Percentiles rank a stretch among this genome's conserved stretches.
These are phyloP conservation scores for Paramecium primaurelia DNA, from an alignment of 73 alveolate species.

Conservation along the genomic window DNA sequence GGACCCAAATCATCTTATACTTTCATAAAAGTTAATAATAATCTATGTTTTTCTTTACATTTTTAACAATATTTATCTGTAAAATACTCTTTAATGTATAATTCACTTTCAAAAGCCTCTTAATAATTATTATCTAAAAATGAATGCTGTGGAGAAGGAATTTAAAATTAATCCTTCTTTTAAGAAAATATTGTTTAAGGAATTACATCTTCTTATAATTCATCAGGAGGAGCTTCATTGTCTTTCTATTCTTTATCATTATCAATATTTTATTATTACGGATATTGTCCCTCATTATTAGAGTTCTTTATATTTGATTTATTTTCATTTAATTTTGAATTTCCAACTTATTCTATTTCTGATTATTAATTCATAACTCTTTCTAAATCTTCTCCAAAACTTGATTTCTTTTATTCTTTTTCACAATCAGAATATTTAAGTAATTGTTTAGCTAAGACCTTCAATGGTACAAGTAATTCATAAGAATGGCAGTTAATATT, in stretches of 20 bases:
- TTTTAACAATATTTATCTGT: neutral
- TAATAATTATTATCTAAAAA: neutral
- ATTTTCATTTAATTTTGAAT: neutral
- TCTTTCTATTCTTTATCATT: neutral
- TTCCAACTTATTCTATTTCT: neutral
- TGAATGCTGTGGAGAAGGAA: neutral
- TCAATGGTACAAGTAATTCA: neutral
- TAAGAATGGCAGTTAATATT: conserved; percentile 8
- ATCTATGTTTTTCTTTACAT: conserved; percentile 23
- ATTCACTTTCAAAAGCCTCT: neutral
- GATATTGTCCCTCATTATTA: neutral
- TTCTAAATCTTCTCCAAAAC: conserved; percentile 28
- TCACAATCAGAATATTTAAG: neutral
- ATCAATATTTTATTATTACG: neutral
- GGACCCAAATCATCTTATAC: neutral
- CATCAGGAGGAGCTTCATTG: neutral
- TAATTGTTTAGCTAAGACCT: neutral
- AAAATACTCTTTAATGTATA: neutral
- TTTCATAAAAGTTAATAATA: neutral
- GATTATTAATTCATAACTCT: neutral
- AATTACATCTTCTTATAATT: neutral
- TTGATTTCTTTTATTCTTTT: neutral
- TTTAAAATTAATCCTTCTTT: neutral
- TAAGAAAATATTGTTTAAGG: neutral
- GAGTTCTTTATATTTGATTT: neutral